These are phyloP conservation scores for Acanthamoeba quina DNA, from an alignment of 208 protist species.

Conservation along the genomic window DNA sequence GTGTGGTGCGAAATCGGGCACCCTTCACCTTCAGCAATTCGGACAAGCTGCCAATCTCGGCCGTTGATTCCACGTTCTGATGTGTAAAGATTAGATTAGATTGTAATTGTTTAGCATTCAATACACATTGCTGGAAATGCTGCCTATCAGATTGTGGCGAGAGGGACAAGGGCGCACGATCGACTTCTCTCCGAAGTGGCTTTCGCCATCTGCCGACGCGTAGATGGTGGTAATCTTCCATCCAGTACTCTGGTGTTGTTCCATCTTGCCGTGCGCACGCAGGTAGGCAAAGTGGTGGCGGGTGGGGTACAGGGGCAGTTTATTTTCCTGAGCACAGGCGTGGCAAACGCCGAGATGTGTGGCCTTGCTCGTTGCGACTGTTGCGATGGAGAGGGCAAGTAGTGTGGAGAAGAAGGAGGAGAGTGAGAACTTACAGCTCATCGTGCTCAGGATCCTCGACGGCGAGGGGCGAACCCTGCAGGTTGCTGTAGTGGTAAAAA, in stretches of 20 bases:
- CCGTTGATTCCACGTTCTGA: background rate
- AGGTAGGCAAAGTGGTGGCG: background rate
- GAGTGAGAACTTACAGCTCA: slow-evolving; percentile 54
- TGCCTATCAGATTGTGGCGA: background rate
- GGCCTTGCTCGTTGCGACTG: no score
- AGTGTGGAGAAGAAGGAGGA: background rate
- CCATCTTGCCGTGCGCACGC: background rate
- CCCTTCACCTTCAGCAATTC: slow-evolving; percentile 17
- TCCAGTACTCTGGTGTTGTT: background rate
- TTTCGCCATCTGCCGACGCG: slow-evolving; percentile 8
- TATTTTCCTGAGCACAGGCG: background rate
- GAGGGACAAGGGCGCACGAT: background rate
- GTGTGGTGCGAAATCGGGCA: slow-evolving; percentile 11
- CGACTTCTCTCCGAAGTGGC: slow-evolving; percentile 12
- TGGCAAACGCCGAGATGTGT: no score
- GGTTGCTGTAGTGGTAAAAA: background rate
- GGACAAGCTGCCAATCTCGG: slow-evolving; percentile 12
- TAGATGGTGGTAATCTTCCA: slow-evolving; percentile 50
- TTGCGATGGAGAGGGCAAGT: background rate
- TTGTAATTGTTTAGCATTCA: background rate
- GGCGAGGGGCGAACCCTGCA: background rate
- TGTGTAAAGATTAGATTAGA: background rate
- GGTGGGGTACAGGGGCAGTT: background rate
- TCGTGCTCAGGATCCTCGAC: slow-evolving; percentile 33
- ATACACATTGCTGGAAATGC: background rate